Conservation (phyloP, 805 yeast genomes). For the Sugiyamaella smithiae region DNA sequence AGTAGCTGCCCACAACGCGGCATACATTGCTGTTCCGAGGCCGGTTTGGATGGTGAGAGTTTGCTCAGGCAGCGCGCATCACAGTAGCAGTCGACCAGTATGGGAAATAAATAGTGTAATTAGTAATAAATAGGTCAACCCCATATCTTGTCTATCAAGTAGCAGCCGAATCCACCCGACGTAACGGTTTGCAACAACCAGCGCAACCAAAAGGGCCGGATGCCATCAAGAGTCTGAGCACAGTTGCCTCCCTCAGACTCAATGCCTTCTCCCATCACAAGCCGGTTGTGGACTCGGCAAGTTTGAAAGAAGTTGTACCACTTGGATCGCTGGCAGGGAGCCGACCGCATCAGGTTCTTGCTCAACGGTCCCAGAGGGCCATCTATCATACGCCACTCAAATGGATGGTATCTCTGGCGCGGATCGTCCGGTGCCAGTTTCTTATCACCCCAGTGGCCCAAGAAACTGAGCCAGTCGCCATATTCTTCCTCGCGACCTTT, state of each 20-base stretch:
- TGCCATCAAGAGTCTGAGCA: slow-evolving; percentile 57
- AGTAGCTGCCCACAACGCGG: too few relatives aligned
- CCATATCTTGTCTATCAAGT: slow-evolving; percentile 30
- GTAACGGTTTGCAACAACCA: slow-evolving; percentile 36
- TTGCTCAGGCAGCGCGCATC: too few relatives aligned
- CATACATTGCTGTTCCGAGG: too few relatives aligned
- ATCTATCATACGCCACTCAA: slow-evolving; percentile 85
- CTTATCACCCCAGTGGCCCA: slow-evolving; percentile 91
- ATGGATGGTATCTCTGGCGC: slow-evolving; percentile 82
- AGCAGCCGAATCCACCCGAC: slow-evolving; percentile 35
- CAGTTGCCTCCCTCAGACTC: slow-evolving; percentile 87
- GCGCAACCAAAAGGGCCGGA: slow-evolving; percentile 53
- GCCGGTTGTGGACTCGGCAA: slow-evolving; percentile 72
- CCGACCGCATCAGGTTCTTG: slow-evolving; percentile 66
- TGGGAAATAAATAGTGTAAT: too few relatives aligned
- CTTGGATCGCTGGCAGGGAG: slow-evolving; percentile 78
- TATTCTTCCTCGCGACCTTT: slow-evolving; percentile 52
- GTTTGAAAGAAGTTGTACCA: slow-evolving; percentile 92
- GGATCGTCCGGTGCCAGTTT: slow-evolving; percentile 64
- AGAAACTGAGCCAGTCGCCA: slow-evolving; percentile 75
- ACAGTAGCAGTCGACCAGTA: too few relatives aligned
- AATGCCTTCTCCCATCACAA: slow-evolving; percentile 81
- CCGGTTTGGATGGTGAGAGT: too few relatives aligned
- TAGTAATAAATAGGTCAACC: too few relatives aligned
- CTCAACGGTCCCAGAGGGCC: slow-evolving; percentile 91